Evolutionary conservation across 768 basidiomycete genomes (phyloP).

Genomic region (Trametes elegans): DNA sequence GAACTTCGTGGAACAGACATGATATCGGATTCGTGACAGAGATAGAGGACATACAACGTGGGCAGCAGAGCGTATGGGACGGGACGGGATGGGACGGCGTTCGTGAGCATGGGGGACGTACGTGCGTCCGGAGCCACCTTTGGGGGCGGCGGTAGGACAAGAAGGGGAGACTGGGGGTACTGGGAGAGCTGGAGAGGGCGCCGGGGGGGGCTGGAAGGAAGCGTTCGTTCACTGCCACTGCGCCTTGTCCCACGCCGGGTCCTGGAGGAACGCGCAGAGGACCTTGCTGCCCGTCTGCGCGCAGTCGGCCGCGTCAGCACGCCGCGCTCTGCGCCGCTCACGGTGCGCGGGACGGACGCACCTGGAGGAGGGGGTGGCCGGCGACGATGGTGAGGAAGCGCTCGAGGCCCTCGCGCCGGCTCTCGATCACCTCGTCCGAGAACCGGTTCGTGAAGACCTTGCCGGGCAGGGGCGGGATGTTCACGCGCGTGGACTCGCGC

Average conservation of each 20-base stretch:
- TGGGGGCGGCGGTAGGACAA: no score
- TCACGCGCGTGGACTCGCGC: slow-evolving; percentile 94
- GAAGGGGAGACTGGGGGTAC: not conserved
- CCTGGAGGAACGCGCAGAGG: slow-evolving; percentile 92
- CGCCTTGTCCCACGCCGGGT: slow-evolving; percentile 85
- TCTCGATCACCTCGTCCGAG: slow-evolving; percentile 96
- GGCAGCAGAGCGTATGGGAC: slow-evolving; percentile 33
- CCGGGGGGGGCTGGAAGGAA: not conserved
- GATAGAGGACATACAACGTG: slow-evolving; percentile 9
- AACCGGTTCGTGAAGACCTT: slow-evolving; percentile 99
- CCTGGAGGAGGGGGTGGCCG: slow-evolving; percentile 95
- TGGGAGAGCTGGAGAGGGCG: not conserved
- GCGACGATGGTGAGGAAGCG: slow-evolving; percentile 95
- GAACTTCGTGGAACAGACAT: not conserved
- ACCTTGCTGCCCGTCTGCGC: slow-evolving; percentile 91
- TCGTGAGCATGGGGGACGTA: slow-evolving; percentile 36
- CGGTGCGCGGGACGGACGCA: no score
- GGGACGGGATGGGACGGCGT: slow-evolving; percentile 15
- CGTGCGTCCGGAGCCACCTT: no score
- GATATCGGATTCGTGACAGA: slow-evolving; percentile 2
- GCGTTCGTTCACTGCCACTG: slow-evolving; percentile 70
- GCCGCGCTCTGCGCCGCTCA: no score
- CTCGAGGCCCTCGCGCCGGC: slow-evolving; percentile 88
- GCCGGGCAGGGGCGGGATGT: slow-evolving; percentile 95
- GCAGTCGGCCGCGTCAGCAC: not conserved